Base-by-base conservation (phyloP, 2,329 filamentous ascomycete genomes). In the Fusarium torulosum region DNA sequence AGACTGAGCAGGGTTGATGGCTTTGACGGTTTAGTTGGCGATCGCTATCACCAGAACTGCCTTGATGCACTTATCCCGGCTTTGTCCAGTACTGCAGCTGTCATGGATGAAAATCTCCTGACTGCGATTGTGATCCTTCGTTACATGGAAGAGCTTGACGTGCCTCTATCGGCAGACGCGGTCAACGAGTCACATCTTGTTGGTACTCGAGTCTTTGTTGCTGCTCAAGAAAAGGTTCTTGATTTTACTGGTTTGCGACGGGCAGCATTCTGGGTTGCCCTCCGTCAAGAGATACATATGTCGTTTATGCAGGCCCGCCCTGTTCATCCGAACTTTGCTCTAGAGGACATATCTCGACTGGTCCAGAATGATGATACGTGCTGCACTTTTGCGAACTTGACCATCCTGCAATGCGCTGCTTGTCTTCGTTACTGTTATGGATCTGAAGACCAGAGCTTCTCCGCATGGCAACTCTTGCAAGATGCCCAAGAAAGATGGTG, bases 271-370 rank as follows among this genome's bases (percentile, higher is more conserved):
- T 75, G 72, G 74, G 65, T 75, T 2, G 74, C 72, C 2, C 57
- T 76, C 3, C 65, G 66, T 9, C 74, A 75, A 42, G 74, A 76
- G 41, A 75, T 76, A 29, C 72, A 75, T 38, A 75, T 75, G 72
- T 72, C 74, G 5, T 74, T 76, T 19, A 69, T 74, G 23, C 74
- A 76, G n/a, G 63, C 66, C 2, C 72, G 74, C 2, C 68, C 73
- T 0, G 74, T 76, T 1, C 68, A 75, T 19, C 64, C 72, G 10
- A 76, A 73, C 46, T 74, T 74, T 43, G 70, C 59, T 3, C 7
- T 74, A 6, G 68, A 74, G 10, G 69, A 65, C 20, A 71, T 74
- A 6, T 67, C 60, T 1, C 59, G 63, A 2, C 58, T 70, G 7
- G 66, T 73, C 2, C 60, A 72, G 11, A 58, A 68, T 2, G 71